Evolutionary conservation across 176 grass and related monocot species (phyloP).

Genomic region (Eleusine indica): DNA sequence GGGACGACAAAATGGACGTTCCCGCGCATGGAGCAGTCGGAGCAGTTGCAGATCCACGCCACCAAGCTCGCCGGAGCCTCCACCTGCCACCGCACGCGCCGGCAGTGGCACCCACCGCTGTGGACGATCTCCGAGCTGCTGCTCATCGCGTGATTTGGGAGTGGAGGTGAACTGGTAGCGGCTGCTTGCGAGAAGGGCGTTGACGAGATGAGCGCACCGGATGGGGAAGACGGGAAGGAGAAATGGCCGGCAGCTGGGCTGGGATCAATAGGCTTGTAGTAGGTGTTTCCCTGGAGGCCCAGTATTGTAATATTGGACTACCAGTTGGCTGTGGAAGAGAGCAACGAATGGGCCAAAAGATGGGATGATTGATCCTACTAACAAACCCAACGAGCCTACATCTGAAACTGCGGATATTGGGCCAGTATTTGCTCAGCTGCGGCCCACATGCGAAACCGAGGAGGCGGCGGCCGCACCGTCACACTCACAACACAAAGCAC

Average conservation of each 20-base stretch:
- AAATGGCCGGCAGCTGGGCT: too few species aligned
- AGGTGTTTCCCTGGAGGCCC: too few species aligned
- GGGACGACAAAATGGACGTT: slow-evolving; percentile 76
- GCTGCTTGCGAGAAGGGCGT: neutral
- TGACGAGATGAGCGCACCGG: neutral
- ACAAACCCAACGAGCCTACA: neutral
- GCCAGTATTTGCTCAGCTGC: neutral
- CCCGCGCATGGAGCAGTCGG: slow-evolving; percentile 67
- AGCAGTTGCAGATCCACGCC: slow-evolving; percentile 79
- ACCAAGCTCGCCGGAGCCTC: slow-evolving; percentile 66
- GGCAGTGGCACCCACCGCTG: slow-evolving; percentile 83
- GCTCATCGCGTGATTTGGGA: slow-evolving; percentile 50
- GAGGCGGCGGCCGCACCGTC: neutral
- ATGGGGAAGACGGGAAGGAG: too few species aligned
- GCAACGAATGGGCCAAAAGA: too few species aligned
- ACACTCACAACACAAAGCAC: neutral
- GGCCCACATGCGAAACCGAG: neutral
- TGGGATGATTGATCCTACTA: neutral
- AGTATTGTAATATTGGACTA: too few species aligned
- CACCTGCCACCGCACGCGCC: slow-evolving; percentile 65
- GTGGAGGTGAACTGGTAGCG: neutral
- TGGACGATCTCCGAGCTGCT: slow-evolving; percentile 43
- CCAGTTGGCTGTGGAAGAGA: too few species aligned
- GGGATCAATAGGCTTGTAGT: too few species aligned
- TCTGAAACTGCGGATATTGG: neutral